These are phyloP conservation scores for Quercus gilva DNA, from an alignment of 306 rosid species.

Conservation along the genomic window DNA sequence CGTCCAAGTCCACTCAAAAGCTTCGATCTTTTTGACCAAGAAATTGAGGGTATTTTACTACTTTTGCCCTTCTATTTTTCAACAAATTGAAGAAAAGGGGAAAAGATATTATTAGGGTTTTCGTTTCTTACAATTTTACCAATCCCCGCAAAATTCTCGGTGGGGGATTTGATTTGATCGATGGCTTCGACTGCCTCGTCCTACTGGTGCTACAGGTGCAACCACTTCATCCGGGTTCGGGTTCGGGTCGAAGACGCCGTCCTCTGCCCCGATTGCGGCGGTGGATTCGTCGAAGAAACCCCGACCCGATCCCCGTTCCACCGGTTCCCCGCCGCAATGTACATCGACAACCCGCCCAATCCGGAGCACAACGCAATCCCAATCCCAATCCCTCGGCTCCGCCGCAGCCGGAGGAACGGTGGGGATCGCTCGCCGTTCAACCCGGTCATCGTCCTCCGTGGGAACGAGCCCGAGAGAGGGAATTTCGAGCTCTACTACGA, in stretches of 20 bases:
- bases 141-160: not conserved
- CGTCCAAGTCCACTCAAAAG: not conserved
- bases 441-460: conserved; percentile 65
- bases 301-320: conserved; percentile 38
- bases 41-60: not conserved
- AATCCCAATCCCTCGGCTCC: conserved; percentile 29
- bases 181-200: conserved; percentile 52
- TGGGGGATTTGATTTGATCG: not conserved
- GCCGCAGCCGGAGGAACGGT: conserved; percentile 35
- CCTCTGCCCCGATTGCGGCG: conserved; percentile 55
- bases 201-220: conserved; percentile 64
- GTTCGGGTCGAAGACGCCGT: conserved; percentile 30
- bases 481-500: conserved; percentile 64
- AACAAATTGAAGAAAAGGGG: not conserved
- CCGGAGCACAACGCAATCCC: conserved; percentile 34
- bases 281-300: conserved; percentile 58
- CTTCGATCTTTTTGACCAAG: conserved; percentile 1
- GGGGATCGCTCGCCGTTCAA: conserved; percentile 62
- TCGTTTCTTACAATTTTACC: not conserved
- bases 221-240: conserved; percentile 42
- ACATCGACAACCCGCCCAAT: conserved; percentile 29
- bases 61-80: not conserved
- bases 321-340: conserved; percentile 47
- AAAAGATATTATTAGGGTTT: conserved; percentile 4
- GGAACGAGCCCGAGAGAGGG: conserved; percentile 38